Evolutionary conservation across 2,329 filamentous ascomycete genomes (phyloP).

Genomic region (Ceratocystis cubensis): DNA sequence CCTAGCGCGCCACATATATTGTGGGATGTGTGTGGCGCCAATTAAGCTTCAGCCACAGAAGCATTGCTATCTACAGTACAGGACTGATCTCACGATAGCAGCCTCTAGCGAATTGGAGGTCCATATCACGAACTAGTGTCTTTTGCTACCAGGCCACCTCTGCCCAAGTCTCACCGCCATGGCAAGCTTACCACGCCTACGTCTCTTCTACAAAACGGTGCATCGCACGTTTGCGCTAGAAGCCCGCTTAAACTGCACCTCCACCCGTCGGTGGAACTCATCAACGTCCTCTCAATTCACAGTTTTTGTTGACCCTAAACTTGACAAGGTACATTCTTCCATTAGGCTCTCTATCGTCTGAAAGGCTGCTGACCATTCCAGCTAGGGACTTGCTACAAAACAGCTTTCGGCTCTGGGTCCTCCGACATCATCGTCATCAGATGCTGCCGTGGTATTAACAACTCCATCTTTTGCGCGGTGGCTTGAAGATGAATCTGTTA

Average conservation of each 20-base stretch:
- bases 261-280: slow-evolving; percentile 8
- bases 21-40: neutral
- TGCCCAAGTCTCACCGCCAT: neutral
- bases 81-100: neutral
- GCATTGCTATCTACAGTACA: neutral
- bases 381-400: slow-evolving; percentile 6
- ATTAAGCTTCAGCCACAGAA: neutral
- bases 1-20: slow-evolving; percentile 4
- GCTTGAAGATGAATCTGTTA: slow-evolving; percentile 35
- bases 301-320: neutral
- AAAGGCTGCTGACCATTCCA: neutral
- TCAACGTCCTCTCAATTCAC: slow-evolving; percentile 7
- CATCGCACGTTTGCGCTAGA: neutral
- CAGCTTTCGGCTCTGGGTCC: neutral
- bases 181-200: neutral
- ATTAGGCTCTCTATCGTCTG: neutral
- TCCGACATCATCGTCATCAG: neutral
- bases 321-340: slow-evolving; percentile 6
- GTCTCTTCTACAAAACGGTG: neutral
- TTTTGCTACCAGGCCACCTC: too few species aligned
- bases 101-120: too few species aligned
- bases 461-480: slow-evolving; percentile 38
- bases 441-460: slow-evolving; percentile 34
- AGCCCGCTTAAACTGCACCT: neutral
- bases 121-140: neutral